A percentile compares a stretch with the other conserved stretches of the same genome.
Conservation (phyloP, 2,329 filamentous ascomycete species). For the Elsinoe fawcettii region DNA sequence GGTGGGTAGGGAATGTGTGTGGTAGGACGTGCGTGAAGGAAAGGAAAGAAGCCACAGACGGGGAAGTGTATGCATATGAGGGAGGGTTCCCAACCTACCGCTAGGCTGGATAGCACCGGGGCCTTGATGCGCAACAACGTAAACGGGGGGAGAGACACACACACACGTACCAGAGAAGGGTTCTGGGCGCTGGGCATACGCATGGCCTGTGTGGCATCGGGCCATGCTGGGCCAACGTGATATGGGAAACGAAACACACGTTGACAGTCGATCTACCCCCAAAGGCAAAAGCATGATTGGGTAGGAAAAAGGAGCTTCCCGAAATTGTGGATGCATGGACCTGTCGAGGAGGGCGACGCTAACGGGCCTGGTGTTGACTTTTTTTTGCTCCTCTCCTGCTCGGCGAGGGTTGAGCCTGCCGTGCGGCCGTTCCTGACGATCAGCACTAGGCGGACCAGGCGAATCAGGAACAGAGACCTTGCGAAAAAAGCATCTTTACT, state of each 20-base stretch:
- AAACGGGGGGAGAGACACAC: slow-evolving; percentile 1
- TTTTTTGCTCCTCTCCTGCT: not conserved
- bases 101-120: slow-evolving; percentile 1
- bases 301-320: slow-evolving; percentile 11
- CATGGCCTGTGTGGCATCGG: slow-evolving; percentile 6
- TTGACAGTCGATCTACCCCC: slow-evolving; percentile 2
- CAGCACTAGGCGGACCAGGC: slow-evolving; percentile 9
- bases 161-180: not conserved
- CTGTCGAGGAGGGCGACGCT: slow-evolving; percentile 12
- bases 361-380: slow-evolving; percentile 12
- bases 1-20: not conserved
- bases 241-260: slow-evolving; percentile 13
- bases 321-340: slow-evolving; percentile 13
- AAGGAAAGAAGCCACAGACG: not conserved
- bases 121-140: not conserved
- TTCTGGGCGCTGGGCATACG: slow-evolving; percentile 6
- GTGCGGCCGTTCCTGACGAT: slow-evolving; percentile 13
- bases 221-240: slow-evolving; percentile 14
- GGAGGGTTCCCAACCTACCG: slow-evolving; percentile 6
- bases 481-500: not conserved
- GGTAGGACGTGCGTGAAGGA: not conserved
- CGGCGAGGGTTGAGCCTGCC: not conserved
- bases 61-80: slow-evolving; percentile 5
- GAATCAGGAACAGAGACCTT: slow-evolving; percentile 8
- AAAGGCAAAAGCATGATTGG: slow-evolving; percentile 2